Base-by-base conservation (phyloP, 768 basidiomycete species). In the Cystobasidium onofrii region DNA sequence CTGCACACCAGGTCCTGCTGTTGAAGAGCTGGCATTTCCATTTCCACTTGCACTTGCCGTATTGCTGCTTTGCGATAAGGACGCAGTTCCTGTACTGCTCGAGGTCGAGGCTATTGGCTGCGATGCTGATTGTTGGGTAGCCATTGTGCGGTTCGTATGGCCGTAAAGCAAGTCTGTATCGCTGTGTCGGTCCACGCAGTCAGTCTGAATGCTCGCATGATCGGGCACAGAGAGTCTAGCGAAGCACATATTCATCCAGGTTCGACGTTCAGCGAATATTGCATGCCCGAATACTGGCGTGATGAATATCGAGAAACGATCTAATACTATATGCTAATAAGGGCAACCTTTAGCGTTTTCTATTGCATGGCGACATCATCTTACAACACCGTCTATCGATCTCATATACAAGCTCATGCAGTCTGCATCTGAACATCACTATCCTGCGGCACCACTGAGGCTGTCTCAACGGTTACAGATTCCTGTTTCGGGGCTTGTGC, bases 391-490 rank as follows among this genome's bases (percentile, higher is more conserved):
- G 46, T 50, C 46, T 50, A 50, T 50, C 6, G 12, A 7, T 43
- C 41, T 50, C 46, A 15, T 50, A 50, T 4, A 50, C 46, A 50
- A 3, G 12, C 9, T n/a, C 20, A 15, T 15, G 46, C 46, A 15
- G 46, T 20, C 23, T 60, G 57, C 57, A 60, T 60, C 25, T 60
- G 57, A 6, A 60, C 57, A 34, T 60, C 57, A 27, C 57, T 60
- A 60, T 60, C 57, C 31, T 27, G 29, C 12, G 27, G 23, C 15
- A 23, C 57, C 25, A 17, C 57, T 29, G 57, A 27, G 6, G 27
- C 33, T 7, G 25, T 13, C 15, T n/a, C 27, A 20, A 20, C n/a
- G 6, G 7, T 10, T 29, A 10, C 10, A n/a, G 57, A 4, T 17
- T 60, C 57, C 57, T 27, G 25, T 29, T 60, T 60, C 20, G 57